A percentile compares a stretch with the other conserved stretches of the same genome.
phyloP scores from a whole-genome alignment of 306 rosid genomes.

The Vicia villosa region DNA sequence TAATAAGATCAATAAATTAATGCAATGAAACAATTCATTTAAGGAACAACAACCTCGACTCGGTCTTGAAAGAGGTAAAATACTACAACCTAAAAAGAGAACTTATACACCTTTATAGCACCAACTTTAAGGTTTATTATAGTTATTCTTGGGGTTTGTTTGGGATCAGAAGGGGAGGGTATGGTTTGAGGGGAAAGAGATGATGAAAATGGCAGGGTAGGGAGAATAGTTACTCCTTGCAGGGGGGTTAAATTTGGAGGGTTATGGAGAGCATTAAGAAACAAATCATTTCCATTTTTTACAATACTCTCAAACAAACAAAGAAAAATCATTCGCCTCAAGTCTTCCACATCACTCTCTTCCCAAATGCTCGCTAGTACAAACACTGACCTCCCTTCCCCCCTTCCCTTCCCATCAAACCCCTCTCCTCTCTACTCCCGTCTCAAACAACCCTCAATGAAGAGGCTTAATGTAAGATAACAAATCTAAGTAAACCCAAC shows the following conservation, averaged over 20 bases:
- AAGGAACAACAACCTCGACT: conserved; percentile 19
- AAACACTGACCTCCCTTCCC: background rate
- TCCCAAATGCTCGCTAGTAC: background rate
- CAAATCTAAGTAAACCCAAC: conserved; percentile 20
- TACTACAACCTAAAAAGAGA: conserved; percentile 17
- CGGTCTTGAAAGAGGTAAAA: conserved; percentile 15
- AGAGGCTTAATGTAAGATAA: conserved; percentile 12
- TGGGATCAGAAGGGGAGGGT: background rate
- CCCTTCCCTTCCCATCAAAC: background rate
- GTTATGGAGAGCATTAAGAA: background rate
- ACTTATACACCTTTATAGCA: conserved; percentile 19
- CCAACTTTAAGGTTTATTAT: conserved; percentile 6
- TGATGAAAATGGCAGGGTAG: background rate
- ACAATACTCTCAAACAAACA: background rate
- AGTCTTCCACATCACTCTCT: too few species aligned
- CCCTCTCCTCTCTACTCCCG: background rate
- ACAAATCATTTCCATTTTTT: background rate
- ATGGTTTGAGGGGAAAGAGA: background rate
- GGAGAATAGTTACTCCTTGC: background rate
- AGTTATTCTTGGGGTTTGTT: conserved; percentile 10
- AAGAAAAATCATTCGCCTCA: background rate
- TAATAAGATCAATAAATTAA: conserved; percentile 26
- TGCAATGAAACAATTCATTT: conserved; percentile 14
- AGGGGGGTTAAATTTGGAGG: background rate
- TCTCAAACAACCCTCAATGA: conserved; percentile 6